Evolutionary conservation across 306 rosid species (phyloP), one percentile per base, ranked within the genome.

Genomic region (Cyamopsis tetragonoloba): DNA sequence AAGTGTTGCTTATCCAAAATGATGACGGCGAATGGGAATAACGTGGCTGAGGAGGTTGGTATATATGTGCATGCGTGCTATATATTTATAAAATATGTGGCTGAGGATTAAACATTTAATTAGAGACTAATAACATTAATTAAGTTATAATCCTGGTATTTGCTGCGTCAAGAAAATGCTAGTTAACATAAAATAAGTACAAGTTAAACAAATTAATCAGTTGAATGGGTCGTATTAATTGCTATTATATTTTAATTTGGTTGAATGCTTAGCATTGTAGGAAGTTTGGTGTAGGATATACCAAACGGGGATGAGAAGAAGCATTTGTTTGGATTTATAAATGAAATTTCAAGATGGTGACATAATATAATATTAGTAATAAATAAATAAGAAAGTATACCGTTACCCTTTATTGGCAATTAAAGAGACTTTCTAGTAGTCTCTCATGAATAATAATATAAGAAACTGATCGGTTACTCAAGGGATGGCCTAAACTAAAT

Each of bases 1-100:
- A n/a, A n/a, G 47, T 54, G 71, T 71, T 71, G 67, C 87, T 85
- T 83, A 83, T 77, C 86, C 79, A 37, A 66, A 82, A 63, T 23
- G 84, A 76, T 75, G 64, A 79, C 79, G 69, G 56, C 54, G 42
- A 62, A 28, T 10, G 73, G 63, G 5, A 43, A 27, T 70, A 79
- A 83, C 62, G 85, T 75, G 77, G 77, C 26, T 31, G 46, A 48
- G 34, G 23, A 74, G 30, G 43, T 68, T 34, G 51, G 80, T 24
- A 42, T n/a, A n/a, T n/a, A n/a, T 42, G 57, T 19, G 75, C 71
- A 72, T 56, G 67, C 50, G n/a, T n/a, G 18, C 49, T 24, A 17
- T 44, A 12, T 66, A 66, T 34, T 27, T 59, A 62, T 44, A 31
- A 13, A 56, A 54, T 61, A 53, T 62, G 74, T 14, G 76, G 76